Conservation (phyloP, 1,139 yeast genomes). For the Kodamaea plutei region DNA sequence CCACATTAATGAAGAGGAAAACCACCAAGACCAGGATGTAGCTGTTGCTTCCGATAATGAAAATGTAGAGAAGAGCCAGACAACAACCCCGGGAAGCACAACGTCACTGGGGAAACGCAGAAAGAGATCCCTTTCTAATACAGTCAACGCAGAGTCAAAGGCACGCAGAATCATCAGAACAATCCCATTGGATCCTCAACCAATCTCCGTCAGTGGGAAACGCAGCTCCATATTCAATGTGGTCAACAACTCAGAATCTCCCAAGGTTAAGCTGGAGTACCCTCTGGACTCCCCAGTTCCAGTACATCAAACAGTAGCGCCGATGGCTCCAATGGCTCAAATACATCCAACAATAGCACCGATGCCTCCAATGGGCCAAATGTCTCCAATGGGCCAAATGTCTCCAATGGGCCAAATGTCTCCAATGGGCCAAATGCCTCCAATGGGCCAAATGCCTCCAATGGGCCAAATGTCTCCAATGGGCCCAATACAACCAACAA, state of each 20-base stretch:
- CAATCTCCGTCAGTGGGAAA: slow-evolving; percentile 45
- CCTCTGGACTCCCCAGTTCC: not conserved
- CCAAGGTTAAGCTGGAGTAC: slow-evolving; percentile 12
- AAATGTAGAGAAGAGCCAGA: slow-evolving; percentile 19
- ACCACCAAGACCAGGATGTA: slow-evolving; percentile 11
- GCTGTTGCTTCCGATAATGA: slow-evolving; percentile 26
- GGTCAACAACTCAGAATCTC: slow-evolving; percentile 26
- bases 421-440: too few species aligned
- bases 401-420: not conserved
- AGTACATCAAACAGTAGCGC: not conserved
- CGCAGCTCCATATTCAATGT: slow-evolving; percentile 40
- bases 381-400: too few species aligned
- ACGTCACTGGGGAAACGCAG: slow-evolving; percentile 31
- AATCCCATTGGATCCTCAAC: slow-evolving; percentile 78
- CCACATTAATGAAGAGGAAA: slow-evolving; percentile 15
- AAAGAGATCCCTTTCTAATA: slow-evolving; percentile 48
- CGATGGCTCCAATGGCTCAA: too few species aligned
- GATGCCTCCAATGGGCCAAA: too few species aligned
- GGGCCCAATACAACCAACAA: too few species aligned
- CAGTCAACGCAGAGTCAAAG: slow-evolving; percentile 60
- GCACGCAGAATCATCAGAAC: slow-evolving; percentile 73
- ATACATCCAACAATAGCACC: too few species aligned
- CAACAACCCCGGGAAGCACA: slow-evolving; percentile 39
- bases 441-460: not conserved
- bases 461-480: too few species aligned